These are phyloP conservation scores for Triglochin maritima DNA, from an alignment of 106 monocot genomes.

Conservation along the genomic window DNA sequence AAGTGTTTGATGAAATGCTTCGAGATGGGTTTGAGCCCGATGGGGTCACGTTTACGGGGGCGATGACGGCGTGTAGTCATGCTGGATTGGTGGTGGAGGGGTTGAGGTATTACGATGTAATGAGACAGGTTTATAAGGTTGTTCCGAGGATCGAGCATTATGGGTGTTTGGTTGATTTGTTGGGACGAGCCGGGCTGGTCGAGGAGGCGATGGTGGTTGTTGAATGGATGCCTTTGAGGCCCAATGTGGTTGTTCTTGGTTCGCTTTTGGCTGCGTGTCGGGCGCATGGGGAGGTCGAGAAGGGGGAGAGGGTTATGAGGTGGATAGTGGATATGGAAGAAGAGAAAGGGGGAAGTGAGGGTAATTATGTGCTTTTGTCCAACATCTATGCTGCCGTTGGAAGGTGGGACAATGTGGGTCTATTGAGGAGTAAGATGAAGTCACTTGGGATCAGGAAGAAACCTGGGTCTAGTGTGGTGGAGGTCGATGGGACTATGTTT, in stretches of 20 bases:
- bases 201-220: conserved; percentile 39
- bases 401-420: conserved; percentile 40
- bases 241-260: conserved; percentile 47
- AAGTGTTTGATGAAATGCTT: conserved; percentile 23
- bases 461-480: conserved; percentile 39
- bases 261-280: conserved; percentile 50
- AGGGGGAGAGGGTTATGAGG: conserved; percentile 41
- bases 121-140: conserved; percentile 11
- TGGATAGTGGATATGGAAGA: conserved; percentile 38
- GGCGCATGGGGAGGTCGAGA: conserved; percentile 23
- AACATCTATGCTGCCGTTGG: conserved; percentile 49
- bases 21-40: conserved; percentile 19
- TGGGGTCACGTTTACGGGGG: conserved; percentile 34
- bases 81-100: conserved; percentile 32
- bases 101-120: conserved; percentile 19
- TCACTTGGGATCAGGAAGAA: conserved; percentile 33
- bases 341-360: conserved; percentile 10
- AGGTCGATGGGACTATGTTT: conserved; percentile 25
- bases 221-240: conserved; percentile 32
- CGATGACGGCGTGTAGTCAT: conserved; percentile 38
- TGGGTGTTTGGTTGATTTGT: conserved; percentile 43
- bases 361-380: conserved; percentile 46
- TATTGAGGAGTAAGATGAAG: conserved; percentile 36
- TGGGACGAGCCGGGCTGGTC: conserved; percentile 31
- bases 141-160: conserved; percentile 29